Conservation (phyloP, 2,329 filamentous ascomycete species). For the Meredithiella fracta region DNA sequence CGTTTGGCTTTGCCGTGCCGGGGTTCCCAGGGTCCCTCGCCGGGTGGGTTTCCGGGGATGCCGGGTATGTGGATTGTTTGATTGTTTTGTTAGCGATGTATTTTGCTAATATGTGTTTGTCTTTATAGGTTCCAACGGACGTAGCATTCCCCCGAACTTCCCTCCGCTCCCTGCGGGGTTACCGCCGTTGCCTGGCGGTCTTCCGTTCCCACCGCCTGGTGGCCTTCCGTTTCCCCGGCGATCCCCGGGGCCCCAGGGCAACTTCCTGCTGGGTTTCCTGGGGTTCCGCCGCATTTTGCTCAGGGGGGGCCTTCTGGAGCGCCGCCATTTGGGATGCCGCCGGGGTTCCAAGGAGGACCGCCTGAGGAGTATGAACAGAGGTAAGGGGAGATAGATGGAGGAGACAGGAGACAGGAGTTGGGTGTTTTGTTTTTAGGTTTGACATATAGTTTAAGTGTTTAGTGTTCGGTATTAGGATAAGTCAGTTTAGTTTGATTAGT, state of each 20-base stretch:
- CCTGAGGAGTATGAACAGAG: constrained; percentile 7
- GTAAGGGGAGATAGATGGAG: constrained; percentile 22
- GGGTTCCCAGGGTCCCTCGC: background rate
- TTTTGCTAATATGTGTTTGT: no score
- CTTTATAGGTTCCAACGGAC: constrained; percentile 14
- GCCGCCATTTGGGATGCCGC: constrained; percentile 16
- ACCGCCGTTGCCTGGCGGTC: constrained; percentile 25
- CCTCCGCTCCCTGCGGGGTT: constrained; percentile 26
- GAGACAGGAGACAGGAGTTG: background rate
- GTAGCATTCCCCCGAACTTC: constrained; percentile 31
- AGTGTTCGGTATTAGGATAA: background rate
- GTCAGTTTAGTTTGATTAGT: background rate
- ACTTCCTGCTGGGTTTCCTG: constrained; percentile 18
- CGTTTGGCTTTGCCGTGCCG: constrained; percentile 16
- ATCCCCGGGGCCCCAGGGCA: constrained; percentile 24
- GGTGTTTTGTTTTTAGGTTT: constrained; percentile 1
- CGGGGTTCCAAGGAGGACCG: constrained; percentile 14
- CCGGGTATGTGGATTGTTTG: no score
- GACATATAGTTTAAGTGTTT: background rate
- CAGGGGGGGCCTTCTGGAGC: constrained; percentile 18
- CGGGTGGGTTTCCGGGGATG: background rate
- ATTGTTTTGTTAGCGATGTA: no score
- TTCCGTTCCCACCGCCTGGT: constrained; percentile 29
- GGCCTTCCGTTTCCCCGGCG: constrained; percentile 20
- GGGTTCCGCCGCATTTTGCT: constrained; percentile 19